Conservation (phyloP, 305 asterid genomes). For the Fraxinus floribunda region DNA sequence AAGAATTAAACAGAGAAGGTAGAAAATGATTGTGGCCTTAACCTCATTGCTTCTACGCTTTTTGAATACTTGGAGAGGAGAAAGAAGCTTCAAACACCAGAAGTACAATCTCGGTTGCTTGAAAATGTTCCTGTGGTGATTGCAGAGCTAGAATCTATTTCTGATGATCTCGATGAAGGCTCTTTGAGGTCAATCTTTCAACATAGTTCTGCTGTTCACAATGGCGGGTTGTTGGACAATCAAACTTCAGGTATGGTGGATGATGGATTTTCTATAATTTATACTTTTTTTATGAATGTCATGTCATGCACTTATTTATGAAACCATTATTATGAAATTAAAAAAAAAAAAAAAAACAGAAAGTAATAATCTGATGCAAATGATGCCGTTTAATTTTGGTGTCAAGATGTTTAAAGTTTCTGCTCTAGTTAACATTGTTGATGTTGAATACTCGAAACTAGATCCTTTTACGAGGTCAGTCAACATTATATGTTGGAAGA, state of each 20-base stretch:
- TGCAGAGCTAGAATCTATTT: slow-evolving; percentile 33
- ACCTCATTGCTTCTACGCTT: slow-evolving; percentile 33
- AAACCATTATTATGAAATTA: neutral
- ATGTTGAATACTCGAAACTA: neutral
- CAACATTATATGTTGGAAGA: neutral
- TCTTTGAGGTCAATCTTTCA: slow-evolving; percentile 15
- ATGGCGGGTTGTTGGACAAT: slow-evolving; percentile 11
- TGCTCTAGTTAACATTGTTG: neutral
- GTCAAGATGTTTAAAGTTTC: neutral
- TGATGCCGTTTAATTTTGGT: neutral
- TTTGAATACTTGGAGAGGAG: slow-evolving; percentile 36
- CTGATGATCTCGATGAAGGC: slow-evolving; percentile 19
- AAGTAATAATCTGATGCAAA: neutral
- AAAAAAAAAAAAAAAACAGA: neutral
- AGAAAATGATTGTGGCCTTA: slow-evolving; percentile 34
- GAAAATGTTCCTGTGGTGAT: slow-evolving; percentile 42
- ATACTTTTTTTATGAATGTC: neutral
- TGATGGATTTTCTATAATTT: neutral
- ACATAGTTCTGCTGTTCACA: slow-evolving; percentile 7
- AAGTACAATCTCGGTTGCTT: slow-evolving; percentile 34
- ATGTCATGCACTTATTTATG: neutral
- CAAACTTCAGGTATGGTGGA: slow-evolving; percentile 32
- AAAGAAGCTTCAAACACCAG: slow-evolving; percentile 40
- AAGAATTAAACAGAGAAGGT: neutral
- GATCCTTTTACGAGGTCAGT: neutral